Evolutionary conservation across 768 basidiomycete species (phyloP), one percentile per base, ranked within the genome.

Genomic region (Kwoniella mangroviensis): DNA sequence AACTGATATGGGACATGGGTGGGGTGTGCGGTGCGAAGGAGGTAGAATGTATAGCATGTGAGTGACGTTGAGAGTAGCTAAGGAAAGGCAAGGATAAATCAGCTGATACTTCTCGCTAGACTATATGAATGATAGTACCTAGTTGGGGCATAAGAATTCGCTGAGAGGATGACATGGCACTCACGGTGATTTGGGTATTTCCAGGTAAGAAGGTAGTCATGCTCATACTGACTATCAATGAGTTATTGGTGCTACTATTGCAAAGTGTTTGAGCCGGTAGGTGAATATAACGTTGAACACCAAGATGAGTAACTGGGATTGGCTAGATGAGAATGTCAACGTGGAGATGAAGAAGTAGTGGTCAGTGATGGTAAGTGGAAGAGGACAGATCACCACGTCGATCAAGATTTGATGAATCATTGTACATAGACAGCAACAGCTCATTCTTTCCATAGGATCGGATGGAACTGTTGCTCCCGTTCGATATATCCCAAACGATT

Each of bases 181-280:
- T 62, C 54, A 65, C 64, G 26, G 64, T 57, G 19, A 65, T 65
- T 13, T 54, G 51, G 64, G 41, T 22, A 49, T 62, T 62, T 24
- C 63, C 49, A 40, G 28, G 51, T 11, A 55, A 54, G 51, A 40
- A 52, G 24, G 22, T 52, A 11, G 19, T 49, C 11, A 55, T 22
- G 19, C 24, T 10, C 7, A 43, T 43, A 22, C 51, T 24, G 10
- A 26, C n/a, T 15, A 15, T 10, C 26, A 6, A 28, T 42, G 58
- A 59, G 1, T 11, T 59, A 59, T 59, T n/a, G 9, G 5, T n/a
- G 15, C n/a, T n/a, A n/a, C n/a, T 34, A 3, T n/a, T 57, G 22
- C 42, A 10, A 41, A n/a, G 12, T 40, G 24, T 34, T 26, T 41
- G 28, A 41, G 26, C n/a, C 22, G 24, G 19, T n/a, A 28, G 6